Evolutionary conservation across 2,329 filamentous ascomycete genomes (phyloP).

Genomic region (Aspergillus luchuensis): DNA sequence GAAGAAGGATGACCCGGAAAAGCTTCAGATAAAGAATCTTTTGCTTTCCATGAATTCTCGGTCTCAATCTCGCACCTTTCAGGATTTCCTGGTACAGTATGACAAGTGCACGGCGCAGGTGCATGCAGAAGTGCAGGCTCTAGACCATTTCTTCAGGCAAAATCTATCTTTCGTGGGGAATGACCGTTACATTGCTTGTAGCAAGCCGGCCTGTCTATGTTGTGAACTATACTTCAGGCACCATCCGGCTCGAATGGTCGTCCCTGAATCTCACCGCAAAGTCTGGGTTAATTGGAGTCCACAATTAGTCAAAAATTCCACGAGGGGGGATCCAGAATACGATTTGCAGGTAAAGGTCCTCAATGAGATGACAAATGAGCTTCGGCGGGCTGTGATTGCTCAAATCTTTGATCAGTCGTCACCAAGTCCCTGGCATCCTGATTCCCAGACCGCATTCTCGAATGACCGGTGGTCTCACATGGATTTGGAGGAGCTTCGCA

Average conservation of each 20-base stretch:
- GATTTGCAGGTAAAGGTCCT: conserved; percentile 24
- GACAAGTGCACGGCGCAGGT: conserved; percentile 19
- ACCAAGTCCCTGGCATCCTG: conserved; percentile 24
- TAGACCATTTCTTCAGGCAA: conserved; percentile 49
- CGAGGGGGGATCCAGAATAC: conserved; percentile 14
- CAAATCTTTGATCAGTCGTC: conserved; percentile 26
- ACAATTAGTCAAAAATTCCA: conserved; percentile 21
- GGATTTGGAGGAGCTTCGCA: conserved; percentile 2
- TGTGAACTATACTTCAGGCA: conserved; percentile 41
- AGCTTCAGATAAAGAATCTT: conserved; percentile 18
- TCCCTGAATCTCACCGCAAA: conserved; percentile 30
- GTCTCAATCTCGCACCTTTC: conserved; percentile 27
- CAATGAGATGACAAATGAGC: conserved; percentile 28
- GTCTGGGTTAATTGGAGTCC: conserved; percentile 34
- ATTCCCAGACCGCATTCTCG: conserved; percentile 16
- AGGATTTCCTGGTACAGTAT: conserved; percentile 22
- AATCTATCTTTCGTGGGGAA: conserved; percentile 38
- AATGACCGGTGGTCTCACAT: conserved; percentile 5
- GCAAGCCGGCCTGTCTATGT: conserved; percentile 56
- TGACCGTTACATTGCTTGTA: conserved; percentile 54
- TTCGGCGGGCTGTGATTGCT: conserved; percentile 25
- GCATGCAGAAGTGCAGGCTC: conserved; percentile 52
- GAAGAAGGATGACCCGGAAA: conserved; percentile 16
- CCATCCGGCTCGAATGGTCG: conserved; percentile 31
- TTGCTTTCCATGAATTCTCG: conserved; percentile 32